Evolutionary conservation across 768 basidiomycete species (phyloP), one percentile per base, ranked within the genome.

Genomic region (Pleurotus eryngii): DNA sequence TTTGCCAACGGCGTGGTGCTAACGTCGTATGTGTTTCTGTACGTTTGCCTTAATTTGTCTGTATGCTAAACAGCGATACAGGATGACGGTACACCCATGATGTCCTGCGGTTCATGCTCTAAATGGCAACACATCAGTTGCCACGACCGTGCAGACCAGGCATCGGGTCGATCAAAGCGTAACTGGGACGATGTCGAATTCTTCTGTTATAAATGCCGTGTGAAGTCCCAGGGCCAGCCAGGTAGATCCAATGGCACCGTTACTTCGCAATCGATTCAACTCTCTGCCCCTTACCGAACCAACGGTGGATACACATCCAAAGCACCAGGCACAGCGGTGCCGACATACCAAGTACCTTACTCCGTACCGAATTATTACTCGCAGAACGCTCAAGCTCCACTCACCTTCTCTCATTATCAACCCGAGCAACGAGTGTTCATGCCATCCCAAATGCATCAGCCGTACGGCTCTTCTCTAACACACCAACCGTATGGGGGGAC

Each of bases 101-200:
- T 93, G 67, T 92, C 84, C 38, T 97, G 95, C 65, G 90, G 89
- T 20, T 67, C 72, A 26, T 97, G 95, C 69, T 81, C 78, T 12
- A 85, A 85, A 68, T 97, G 94, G 95, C 95, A 96, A 64, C 95
- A 97, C 64, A 91, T 91, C 35, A 67, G 75, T 18, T 97, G 95
- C 64, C 92, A 95, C 65, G 90, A 96, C 65, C 73, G 70, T 48
- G 82, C 78, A 26, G 94, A 95, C 68, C 70, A 73, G 27, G 71
- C 76, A 18, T 79, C 81, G 45, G 89, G 92, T 20, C 80, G 79
- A 12, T 82, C 81, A 3, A 81, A 76, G 61, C 84, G 93, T 17
- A 85, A 95, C 63, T 97, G 95, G 95, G 83, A 90, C 50, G 66
- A 74, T n/a, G 90, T 89, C 55, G 90, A 94, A 42, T 97, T 97